phyloP scores from a whole-genome alignment of 768 basidiomycete species.

The Trametes gibbosa region DNA sequence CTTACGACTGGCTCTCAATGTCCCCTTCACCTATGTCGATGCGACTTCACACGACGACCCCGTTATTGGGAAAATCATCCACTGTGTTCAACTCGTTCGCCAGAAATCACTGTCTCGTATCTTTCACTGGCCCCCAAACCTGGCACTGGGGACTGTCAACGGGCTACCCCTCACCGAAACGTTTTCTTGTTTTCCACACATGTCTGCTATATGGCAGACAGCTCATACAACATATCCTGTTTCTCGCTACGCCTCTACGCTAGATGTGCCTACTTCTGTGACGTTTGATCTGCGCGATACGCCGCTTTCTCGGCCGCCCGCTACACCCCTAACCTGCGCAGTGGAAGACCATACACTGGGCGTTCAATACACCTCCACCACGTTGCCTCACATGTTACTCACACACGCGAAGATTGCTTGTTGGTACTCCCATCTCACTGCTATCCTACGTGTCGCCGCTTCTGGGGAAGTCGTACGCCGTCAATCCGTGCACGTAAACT shows the following conservation, averaged over 20 bases:
- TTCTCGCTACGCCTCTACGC: too few relatives aligned
- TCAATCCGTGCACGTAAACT: conserved; percentile 23
- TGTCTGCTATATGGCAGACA: background rate
- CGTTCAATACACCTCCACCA: conserved; percentile 30
- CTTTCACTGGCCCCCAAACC: conserved; percentile 26
- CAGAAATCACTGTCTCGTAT: background rate
- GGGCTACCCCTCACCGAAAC: background rate
- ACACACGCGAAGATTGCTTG: conserved; percentile 63
- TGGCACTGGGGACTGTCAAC: background rate
- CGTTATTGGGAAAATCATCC: conserved; percentile 40
- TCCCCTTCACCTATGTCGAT: conserved; percentile 54
- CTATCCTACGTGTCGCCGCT: conserved; percentile 44
- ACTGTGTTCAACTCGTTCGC: conserved; percentile 37
- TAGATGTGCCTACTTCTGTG: too few relatives aligned
- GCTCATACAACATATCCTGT: too few relatives aligned
- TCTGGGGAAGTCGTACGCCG: too few relatives aligned
- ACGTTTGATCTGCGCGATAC: background rate
- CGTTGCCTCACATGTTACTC: conserved; percentile 50
- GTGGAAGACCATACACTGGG: conserved; percentile 20
- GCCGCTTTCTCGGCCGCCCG: background rate
- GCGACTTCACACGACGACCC: conserved; percentile 43
- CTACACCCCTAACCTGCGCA: conserved; percentile 41
- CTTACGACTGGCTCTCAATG: conserved; percentile 43
- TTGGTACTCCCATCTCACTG: conserved; percentile 65
- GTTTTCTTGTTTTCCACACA: background rate